Evolutionary conservation across 2,329 filamentous ascomycete species (phyloP).

Genomic region (Curvularia sp.): DNA sequence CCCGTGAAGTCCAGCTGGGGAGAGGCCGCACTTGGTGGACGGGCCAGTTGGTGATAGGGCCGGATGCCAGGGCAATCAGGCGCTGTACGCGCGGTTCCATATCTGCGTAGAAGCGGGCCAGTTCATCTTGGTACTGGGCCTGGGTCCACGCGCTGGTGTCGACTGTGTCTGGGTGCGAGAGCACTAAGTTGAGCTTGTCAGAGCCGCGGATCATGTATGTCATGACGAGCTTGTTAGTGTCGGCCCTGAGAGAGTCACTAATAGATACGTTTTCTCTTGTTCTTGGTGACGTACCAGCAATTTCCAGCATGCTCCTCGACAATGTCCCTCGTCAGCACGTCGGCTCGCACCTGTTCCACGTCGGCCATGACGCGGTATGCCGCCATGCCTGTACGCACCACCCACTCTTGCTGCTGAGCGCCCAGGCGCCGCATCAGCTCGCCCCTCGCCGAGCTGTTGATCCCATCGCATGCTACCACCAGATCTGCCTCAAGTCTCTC

Average conservation of each 20-base stretch:
- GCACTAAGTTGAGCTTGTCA: background rate
- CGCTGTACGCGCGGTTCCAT: background rate
- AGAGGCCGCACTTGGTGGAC: background rate
- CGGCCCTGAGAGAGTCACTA: background rate
- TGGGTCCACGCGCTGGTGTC: conserved; percentile 1
- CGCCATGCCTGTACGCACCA: background rate
- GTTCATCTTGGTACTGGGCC: background rate
- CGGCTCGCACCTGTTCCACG: background rate
- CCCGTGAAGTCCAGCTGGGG: background rate
- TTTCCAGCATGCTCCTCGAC: background rate
- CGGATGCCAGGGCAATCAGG: background rate
- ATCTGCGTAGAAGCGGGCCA: background rate
- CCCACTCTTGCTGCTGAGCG: background rate
- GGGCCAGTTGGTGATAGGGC: background rate
- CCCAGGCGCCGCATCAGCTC: background rate
- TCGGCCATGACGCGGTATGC: background rate
- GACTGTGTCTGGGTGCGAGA: background rate
- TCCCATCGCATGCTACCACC: background rate
- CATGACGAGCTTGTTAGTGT: background rate
- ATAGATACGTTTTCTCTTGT: background rate
- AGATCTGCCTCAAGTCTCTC: background rate
- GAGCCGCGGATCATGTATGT: conserved; percentile 1
- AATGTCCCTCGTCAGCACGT: background rate
- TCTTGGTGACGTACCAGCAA: background rate
- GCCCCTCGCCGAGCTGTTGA: background rate